phyloP scores from a whole-genome alignment of 2,329 filamentous ascomycete species.

The Falciphora oryzae region DNA sequence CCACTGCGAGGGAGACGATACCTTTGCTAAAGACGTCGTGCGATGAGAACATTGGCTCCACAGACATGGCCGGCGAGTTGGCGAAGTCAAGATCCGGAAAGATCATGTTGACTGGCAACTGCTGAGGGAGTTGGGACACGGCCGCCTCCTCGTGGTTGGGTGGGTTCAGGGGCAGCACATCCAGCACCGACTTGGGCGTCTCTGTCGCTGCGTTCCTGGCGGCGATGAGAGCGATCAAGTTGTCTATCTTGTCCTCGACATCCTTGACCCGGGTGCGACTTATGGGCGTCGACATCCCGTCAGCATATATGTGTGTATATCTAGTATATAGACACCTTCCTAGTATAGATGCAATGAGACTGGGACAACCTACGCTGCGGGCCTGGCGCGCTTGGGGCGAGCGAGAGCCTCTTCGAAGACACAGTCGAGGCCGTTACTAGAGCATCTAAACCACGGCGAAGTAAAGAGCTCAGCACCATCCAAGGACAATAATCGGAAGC shows the following conservation, averaged over 20 bases:
- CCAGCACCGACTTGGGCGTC: neutral
- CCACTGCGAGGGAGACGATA: conserved; percentile 13
- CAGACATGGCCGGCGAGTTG: neutral
- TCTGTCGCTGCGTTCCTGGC: conserved; percentile 14
- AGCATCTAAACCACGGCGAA: conserved; percentile 12
- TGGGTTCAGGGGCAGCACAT: neutral
- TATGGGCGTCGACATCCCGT: neutral
- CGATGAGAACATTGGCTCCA: conserved; percentile 13
- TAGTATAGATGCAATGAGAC: neutral
- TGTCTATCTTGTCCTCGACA: conserved; percentile 20
- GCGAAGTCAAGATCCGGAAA: neutral
- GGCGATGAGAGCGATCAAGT: conserved; percentile 26
- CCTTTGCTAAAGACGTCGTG: conserved; percentile 11
- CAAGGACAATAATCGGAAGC: neutral
- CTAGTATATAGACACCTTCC: neutral
- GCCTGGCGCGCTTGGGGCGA: conserved; percentile 18
- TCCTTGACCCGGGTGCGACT: conserved; percentile 19
- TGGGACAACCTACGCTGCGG: conserved; percentile 14
- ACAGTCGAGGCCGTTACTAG: conserved; percentile 15
- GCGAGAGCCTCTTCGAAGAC: conserved; percentile 20
- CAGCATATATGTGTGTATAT: neutral
- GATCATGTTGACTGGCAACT: neutral
- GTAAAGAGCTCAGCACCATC: neutral
- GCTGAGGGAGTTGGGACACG: neutral
- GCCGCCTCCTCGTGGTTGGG: neutral